These are phyloP conservation scores for Sclerospora graminicola DNA, from an alignment of 352 stramenopile species.

Conservation along the genomic window DNA sequence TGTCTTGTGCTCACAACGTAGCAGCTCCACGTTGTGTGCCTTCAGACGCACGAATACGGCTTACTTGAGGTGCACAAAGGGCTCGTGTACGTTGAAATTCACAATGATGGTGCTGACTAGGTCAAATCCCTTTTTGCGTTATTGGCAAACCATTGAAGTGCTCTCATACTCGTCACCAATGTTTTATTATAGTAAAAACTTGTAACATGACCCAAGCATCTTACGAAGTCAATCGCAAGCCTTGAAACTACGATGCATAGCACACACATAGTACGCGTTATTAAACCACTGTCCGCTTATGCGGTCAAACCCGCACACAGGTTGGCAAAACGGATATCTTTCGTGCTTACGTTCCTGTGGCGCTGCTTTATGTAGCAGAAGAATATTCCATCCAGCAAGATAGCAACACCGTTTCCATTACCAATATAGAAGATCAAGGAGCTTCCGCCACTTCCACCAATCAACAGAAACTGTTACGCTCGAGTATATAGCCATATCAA, in stretches of 20 bases:
- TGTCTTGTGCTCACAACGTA: conserved; percentile 87
- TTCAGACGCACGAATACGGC: conserved; percentile 92
- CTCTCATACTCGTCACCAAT: too few species aligned
- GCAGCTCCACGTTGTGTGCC: conserved; percentile 84
- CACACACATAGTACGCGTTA: too few species aligned
- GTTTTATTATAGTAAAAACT: too few species aligned
- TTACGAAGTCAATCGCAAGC: too few species aligned
- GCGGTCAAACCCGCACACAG: conserved; percentile 20
- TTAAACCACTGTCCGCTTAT: conserved; percentile 51
- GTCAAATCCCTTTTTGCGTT: too few species aligned
- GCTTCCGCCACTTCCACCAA: conserved; percentile 29
- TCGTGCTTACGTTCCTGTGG: conserved; percentile 40
- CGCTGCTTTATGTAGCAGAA: conserved; percentile 69
- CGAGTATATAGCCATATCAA: conserved; percentile 80
- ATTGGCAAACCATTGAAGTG: too few species aligned
- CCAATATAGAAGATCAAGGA: conserved; percentile 61
- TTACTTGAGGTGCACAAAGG: conserved; percentile 91
- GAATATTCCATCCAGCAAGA: conserved; percentile 49
- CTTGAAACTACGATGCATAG: too few species aligned
- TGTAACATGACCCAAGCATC: too few species aligned
- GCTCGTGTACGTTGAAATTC: conserved; percentile 62
- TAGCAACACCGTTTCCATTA: conserved; percentile 50
- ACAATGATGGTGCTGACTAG: too few species aligned
- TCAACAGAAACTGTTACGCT: conserved; percentile 48
- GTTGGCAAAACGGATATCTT: conserved; percentile 72